Base-by-base conservation (phyloP, 306 rosid genomes). In the Canavalia ensiformis region DNA sequence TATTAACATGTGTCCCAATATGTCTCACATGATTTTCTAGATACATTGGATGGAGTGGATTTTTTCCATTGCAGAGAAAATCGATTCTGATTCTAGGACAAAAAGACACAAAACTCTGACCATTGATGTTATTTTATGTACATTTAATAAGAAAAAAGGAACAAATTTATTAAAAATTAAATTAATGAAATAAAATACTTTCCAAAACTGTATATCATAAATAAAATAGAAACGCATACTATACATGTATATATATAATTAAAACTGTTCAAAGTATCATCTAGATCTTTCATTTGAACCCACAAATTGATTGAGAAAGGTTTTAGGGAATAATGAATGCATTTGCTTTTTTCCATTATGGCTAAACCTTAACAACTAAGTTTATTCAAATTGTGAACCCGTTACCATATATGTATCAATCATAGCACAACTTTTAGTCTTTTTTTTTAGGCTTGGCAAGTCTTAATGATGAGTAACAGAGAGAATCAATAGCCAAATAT, bases 341-440 rank as follows among this genome's bases (percentile, higher is more conserved):
- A 18, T 41, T 11, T 6, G 8, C 37, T 58, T 42, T 31, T 72
- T 41, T 44, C 31, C 33, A 52, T 81, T 75, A 1, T 6, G 3
- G 55, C 11, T 42, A 65, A 81, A 81, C 41, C 72, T 82, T 82
- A 68, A 72, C 30, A 4, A 41, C 33, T 58, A 75, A 57, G 81
- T 58, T 75, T 82, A 25, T 57, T 6, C 18, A 78, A 46, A 30
- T 9, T 57, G 31, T 70, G 29, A 70, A 69, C 7, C 34, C 56
- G 59, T 4, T 12, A 60, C 66, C 35, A 7, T 11, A 12, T 37
- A 57, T 34, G 39, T 56, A 70, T 47, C 56, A 47, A 57, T 28
- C 75, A 7, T 57, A 35, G n/a, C 69, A 28, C 31, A 80, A 60
- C 49, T 70, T 50, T 9, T 37, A 1, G n/a, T 5, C 18, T 35